Base-by-base conservation (phyloP, 805 yeast genomes). In the Hanseniaspora clermontiae region DNA sequence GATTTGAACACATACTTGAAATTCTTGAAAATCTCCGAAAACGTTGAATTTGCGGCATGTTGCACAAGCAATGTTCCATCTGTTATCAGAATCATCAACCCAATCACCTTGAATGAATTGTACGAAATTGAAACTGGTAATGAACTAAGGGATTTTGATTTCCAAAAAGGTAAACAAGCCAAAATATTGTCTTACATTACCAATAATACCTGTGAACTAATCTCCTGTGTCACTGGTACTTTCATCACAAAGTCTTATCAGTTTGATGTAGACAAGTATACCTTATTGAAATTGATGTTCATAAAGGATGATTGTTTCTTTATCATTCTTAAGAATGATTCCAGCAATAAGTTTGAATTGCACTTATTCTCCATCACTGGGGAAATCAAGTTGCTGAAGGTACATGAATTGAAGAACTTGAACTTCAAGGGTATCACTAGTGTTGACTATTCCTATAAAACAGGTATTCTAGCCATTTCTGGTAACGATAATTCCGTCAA, bases 41-140 rank as follows among this genome's bases (percentile, higher is more conserved):
- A 82, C 63, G 82, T 80, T n/a, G 64, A 79, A 2, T 71, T 79
- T 10, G 87, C 87, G 7, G 86, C 83, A 2, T 72, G 85, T 57
- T 81, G 87, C 58, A 81, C 90, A 29, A 81, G 91, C 1, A 73
- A 75, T 24, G 70, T 74, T 7, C 91, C 93, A 0, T 79, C 87
- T 0, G 69, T 76, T 5, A 72, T 87, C 19, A 82, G 79, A 64
- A 70, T 84, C 20, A 77, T 87, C 59, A 79, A 82, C 60, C 76
- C 78, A 7, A 76, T 73, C 7, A 71, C 77, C 31, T 70, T 87
- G 57, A 79, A 77, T 49, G 77, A 78, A 58, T 75, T 73, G 45
- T 75, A 73, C 62, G 81, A 76, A 63, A 76, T 78, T 57, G 78
- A 73, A 57, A 76, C 88, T 1, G 73, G 73, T 17, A 70, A 76